Conservation (phyloP, 108 stramenopile genomes). For the Nitzschia putrida region DNA sequence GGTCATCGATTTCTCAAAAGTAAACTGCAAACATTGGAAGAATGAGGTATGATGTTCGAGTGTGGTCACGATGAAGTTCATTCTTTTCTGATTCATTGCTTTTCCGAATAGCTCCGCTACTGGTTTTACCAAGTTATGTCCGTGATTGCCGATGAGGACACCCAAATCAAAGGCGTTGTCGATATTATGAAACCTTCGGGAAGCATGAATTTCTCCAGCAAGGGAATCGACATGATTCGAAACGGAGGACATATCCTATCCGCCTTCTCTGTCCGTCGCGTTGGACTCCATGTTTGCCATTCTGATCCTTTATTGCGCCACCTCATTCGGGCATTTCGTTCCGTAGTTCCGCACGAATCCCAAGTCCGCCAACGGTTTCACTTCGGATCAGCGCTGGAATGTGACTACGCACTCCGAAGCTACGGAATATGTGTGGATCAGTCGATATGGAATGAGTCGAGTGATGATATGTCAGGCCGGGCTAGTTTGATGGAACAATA, state of each 20-base stretch:
- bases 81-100: not conserved
- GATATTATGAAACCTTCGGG: not conserved
- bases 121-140: not conserved
- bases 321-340: conserved; percentile 7
- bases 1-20: not conserved
- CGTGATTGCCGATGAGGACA: conserved; percentile 1
- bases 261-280: conserved; percentile 3
- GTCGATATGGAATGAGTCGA: not conserved
- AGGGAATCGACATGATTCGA: not conserved
- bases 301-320: not conserved
- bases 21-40: conserved; percentile 3
- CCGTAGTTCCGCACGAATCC: not conserved
- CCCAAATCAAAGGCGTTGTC: conserved; percentile 10
- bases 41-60: not conserved
- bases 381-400: not conserved
- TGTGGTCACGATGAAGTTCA: not conserved
- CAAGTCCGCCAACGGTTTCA: not conserved
- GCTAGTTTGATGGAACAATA: not conserved
- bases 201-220: not conserved
- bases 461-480: not conserved
- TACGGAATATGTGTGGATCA: not conserved
- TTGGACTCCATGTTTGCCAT: conserved; percentile 21
- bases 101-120: not conserved
- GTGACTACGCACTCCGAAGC: not conserved
- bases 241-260: not conserved